Conservation (phyloP, 257 asterid genomes). For the Solanum pimpinellifolium region DNA sequence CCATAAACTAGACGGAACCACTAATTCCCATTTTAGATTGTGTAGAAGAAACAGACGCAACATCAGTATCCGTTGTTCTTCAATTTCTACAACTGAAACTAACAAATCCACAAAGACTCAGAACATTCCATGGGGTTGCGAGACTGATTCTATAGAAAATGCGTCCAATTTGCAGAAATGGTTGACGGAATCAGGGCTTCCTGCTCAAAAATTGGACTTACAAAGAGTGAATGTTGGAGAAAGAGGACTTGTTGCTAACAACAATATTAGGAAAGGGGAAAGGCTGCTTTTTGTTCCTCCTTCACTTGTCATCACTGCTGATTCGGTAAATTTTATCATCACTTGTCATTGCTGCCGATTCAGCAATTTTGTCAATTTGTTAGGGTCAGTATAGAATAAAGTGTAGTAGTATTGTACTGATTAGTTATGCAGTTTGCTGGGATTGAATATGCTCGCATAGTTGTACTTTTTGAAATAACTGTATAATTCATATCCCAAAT, state of each 20-base stretch:
- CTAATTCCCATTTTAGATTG: slow-evolving; percentile 6
- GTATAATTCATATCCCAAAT: not conserved
- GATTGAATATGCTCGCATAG: not conserved
- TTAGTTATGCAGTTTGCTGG: not conserved
- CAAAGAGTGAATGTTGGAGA: slow-evolving; percentile 81
- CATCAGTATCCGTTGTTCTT: slow-evolving; percentile 26
- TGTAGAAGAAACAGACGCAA: slow-evolving; percentile 22
- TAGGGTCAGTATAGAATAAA: not conserved
- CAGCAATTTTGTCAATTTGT: slow-evolving; percentile 17
- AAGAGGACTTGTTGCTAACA: slow-evolving; percentile 85
- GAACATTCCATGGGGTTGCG: slow-evolving; percentile 68
- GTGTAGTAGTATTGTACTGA: not conserved
- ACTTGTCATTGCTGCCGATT: slow-evolving; percentile 67
- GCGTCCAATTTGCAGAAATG: slow-evolving; percentile 70
- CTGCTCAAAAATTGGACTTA: slow-evolving; percentile 79
- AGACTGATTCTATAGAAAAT: slow-evolving; percentile 58
- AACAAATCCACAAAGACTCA: slow-evolving; percentile 13
- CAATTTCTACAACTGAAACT: slow-evolving; percentile 32
- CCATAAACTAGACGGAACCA: not conserved
- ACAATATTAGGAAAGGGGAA: slow-evolving; percentile 80
- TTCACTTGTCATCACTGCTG: slow-evolving; percentile 65
- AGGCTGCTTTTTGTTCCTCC: slow-evolving; percentile 89
- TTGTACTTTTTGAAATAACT: not conserved
- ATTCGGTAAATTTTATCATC: slow-evolving; percentile 44
- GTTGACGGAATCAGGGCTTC: slow-evolving; percentile 64